Base-by-base conservation (phyloP, 1,139 yeast genomes). In the Suhomyces bolitotheri region DNA sequence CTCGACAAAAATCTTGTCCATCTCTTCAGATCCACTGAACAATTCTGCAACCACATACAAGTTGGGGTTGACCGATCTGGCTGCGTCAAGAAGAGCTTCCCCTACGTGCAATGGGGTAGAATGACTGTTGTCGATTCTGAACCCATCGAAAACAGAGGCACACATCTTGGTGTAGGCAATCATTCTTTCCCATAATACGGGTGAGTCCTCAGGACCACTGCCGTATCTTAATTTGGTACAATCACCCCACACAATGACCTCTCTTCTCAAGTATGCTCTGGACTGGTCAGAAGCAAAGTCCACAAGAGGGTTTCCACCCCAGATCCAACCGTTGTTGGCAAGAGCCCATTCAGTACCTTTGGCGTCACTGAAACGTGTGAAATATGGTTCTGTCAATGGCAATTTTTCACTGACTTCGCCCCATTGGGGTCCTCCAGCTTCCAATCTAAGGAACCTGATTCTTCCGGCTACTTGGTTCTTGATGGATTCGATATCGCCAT, bases 301-400 rank as follows among this genome's bases (percentile, higher is more conserved):
- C 5, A 88, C 82, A 41, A 90, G 62, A 2, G 97, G 97, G 49
- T 90, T 83, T 10, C 96, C 97, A 36, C 89, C 92, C 98, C 98
- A 92, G 38, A 92, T 89, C 97, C 97, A 92, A 28, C 98, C 98
- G 54, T 92, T 92, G 55, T 92, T 92, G 5, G 96, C 97, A 42
- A 92, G 66, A 1, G 90, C 87, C 66, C 79, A 80, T 1, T 70
- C 62, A 30, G 73, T 69, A 4, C 88, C 90, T 29, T 72, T 66
- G 0, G 58, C 53, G 8, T 64, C 61, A 3, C 53, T 59, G 47
- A 90, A 78, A 40, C 89, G 69, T 2, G 97, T 88, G 58, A 92
- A 92, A 58, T 90, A 92, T 3, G 89, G 80, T 56, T 92, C 97
- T 3, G 86, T 78, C 32, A 92, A 66, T 0, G 96, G 96, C 7